These are phyloP conservation scores for Debaryomyces psychrophilus DNA, from an alignment of 1,139 yeast species.

Conservation along the genomic window DNA sequence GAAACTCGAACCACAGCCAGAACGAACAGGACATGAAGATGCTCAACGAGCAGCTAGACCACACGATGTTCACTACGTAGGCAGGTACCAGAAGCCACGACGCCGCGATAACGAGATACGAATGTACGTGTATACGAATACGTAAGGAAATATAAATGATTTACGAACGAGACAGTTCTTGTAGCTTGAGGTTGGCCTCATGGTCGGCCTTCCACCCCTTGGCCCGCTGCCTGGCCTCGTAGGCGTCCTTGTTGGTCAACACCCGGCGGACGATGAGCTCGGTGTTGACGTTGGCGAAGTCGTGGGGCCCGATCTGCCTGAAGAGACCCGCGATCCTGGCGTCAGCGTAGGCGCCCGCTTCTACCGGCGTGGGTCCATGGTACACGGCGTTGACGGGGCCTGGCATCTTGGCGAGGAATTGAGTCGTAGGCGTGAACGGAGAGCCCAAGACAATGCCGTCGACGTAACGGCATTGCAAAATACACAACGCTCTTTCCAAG, in stretches of 20 bases:
- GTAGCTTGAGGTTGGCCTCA: conserved; percentile 36
- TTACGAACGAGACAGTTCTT: conserved; percentile 18
- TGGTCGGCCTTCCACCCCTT: conserved; percentile 69
- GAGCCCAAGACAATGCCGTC: conserved; percentile 76
- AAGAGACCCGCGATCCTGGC: conserved; percentile 41
- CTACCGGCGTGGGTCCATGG: conserved; percentile 63
- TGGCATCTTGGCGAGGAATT: conserved; percentile 42
- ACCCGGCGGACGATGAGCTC: conserved; percentile 71
- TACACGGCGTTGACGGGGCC: conserved; percentile 50
- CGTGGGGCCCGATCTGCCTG: conserved; percentile 54
- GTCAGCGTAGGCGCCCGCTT: conserved; percentile 47
- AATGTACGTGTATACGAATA: conserved; percentile 7
- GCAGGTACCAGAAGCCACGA: background rate
- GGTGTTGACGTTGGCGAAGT: conserved; percentile 62
- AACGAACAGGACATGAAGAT: conserved; percentile 31
- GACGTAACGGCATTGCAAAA: conserved; percentile 82
- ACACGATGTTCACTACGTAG: background rate
- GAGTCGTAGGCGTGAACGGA: conserved; percentile 54
- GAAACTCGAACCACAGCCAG: conserved; percentile 46
- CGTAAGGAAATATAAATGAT: conserved; percentile 5
- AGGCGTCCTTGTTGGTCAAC: conserved; percentile 61
- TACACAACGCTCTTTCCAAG: conserved; percentile 83
- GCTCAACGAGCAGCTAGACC: conserved; percentile 30
- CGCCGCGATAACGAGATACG: background rate
- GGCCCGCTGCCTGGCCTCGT: conserved; percentile 76